These are phyloP conservation scores for Fistulifera pelliculosa DNA, from an alignment of 108 stramenopile genomes.

Conservation along the genomic window DNA sequence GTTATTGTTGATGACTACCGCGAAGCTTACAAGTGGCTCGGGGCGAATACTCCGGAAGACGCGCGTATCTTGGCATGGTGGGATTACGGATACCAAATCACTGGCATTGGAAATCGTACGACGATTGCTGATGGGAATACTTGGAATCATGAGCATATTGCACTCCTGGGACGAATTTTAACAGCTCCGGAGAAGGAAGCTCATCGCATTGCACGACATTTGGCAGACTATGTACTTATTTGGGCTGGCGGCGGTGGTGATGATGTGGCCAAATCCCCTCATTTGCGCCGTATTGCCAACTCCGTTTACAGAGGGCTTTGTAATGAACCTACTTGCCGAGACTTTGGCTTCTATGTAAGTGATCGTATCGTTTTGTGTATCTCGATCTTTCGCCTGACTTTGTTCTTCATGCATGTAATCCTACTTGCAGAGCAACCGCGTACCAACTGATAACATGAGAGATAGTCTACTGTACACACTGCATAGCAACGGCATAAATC, in stretches of 20 bases:
- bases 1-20: conserved; percentile 95
- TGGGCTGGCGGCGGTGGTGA: conserved; percentile 96
- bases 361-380: too few species aligned
- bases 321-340: conserved; percentile 84
- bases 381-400: too few species aligned
- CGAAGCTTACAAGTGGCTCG: conserved; percentile 96
- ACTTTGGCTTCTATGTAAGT: conserved; percentile 50
- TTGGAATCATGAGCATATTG: conserved; percentile 99
- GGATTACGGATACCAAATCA: conserved; percentile 94
- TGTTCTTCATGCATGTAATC: background rate
- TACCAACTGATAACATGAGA: conserved; percentile 62
- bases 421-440: conserved; percentile 30
- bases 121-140: conserved; percentile 99
- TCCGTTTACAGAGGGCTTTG: conserved; percentile 91
- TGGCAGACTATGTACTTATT: conserved; percentile 95
- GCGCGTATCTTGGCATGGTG: conserved; percentile 97
- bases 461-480: conserved; percentile 88
- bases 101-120: conserved; percentile 94
- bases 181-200: conserved; percentile 89
- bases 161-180: conserved; percentile 86
- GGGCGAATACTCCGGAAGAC: conserved; percentile 95
- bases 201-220: conserved; percentile 87
- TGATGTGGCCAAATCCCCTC: conserved; percentile 96
- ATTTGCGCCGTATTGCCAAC: conserved; percentile 94
- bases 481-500: conserved; percentile 58